phyloP scores from a whole-genome alignment of 2,329 filamentous ascomycete species.

The Paraphaeosphaeria sporulosa region DNA sequence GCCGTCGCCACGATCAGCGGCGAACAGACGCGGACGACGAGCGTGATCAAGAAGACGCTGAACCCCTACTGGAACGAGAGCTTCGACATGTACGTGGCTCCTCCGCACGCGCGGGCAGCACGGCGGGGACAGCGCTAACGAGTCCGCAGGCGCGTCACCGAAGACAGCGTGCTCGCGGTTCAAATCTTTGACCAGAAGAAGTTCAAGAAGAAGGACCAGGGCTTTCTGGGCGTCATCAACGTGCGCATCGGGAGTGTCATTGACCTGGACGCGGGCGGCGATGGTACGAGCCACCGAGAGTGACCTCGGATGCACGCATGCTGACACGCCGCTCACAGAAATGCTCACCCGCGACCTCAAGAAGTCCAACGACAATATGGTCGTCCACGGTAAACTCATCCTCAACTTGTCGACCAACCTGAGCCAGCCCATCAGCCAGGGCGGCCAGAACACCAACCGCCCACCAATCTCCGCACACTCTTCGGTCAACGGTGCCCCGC shows the following conservation, averaged over 20 bases:
- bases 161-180: slow-evolving; percentile 95
- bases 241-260: slow-evolving; percentile 94
- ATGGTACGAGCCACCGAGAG: slow-evolving; percentile 68
- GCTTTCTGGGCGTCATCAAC: slow-evolving; percentile 97
- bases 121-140: slow-evolving; percentile 31
- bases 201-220: slow-evolving; percentile 99
- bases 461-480: slow-evolving; percentile 50
- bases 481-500: slow-evolving; percentile 48
- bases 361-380: slow-evolving; percentile 96
- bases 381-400: slow-evolving; percentile 97
- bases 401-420: slow-evolving; percentile 95
- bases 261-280: slow-evolving; percentile 85
- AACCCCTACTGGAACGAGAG: slow-evolving; percentile 99
- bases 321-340: slow-evolving; percentile 60
- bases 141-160: slow-evolving; percentile 77
- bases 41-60: slow-evolving; percentile 94
- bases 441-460: slow-evolving; percentile 46
- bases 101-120: slow-evolving; percentile 9
- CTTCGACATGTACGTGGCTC: slow-evolving; percentile 85
- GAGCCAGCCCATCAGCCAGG: slow-evolving; percentile 69
- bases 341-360: slow-evolving; percentile 98
- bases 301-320: slow-evolving; percentile 13
- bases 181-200: slow-evolving; percentile 99
- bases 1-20: slow-evolving; percentile 96
- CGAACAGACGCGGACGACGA: slow-evolving; percentile 98